Conservation (phyloP, 176 grass and related monocot genomes). For the Eleusine coracana region DNA sequence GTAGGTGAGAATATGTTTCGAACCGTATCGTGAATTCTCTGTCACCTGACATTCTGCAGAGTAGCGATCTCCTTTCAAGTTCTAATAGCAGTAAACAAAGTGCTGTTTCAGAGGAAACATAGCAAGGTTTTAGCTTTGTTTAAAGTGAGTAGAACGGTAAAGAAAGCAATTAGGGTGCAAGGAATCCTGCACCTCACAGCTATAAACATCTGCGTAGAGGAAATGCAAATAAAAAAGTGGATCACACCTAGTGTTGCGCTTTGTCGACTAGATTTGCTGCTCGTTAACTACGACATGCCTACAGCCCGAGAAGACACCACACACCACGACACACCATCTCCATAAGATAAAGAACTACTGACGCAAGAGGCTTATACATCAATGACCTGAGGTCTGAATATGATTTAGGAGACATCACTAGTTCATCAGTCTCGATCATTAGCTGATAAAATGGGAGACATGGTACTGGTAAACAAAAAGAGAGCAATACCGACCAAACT, state of each 20-base stretch:
- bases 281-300: background rate
- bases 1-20: background rate
- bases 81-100: background rate
- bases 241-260: too few species aligned
- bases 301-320: too few species aligned
- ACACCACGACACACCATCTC: too few species aligned
- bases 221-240: background rate
- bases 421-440: conserved; percentile 31
- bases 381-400: conserved; percentile 4
- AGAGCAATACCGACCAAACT: conserved; percentile 32
- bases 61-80: background rate
- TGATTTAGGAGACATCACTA: conserved; percentile 18
- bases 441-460: background rate
- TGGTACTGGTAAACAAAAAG: conserved; percentile 12
- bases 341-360: background rate
- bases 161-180: background rate
- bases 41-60: background rate
- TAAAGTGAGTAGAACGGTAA: background rate
- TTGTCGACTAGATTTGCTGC: too few species aligned
- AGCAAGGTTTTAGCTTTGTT: background rate
- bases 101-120: background rate
- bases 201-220: too few species aligned
- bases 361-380: background rate
- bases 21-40: background rate
- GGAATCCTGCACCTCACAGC: too few species aligned